Conservation (phyloP, 306 rosid genomes). For the Fragaria iinumae region DNA sequence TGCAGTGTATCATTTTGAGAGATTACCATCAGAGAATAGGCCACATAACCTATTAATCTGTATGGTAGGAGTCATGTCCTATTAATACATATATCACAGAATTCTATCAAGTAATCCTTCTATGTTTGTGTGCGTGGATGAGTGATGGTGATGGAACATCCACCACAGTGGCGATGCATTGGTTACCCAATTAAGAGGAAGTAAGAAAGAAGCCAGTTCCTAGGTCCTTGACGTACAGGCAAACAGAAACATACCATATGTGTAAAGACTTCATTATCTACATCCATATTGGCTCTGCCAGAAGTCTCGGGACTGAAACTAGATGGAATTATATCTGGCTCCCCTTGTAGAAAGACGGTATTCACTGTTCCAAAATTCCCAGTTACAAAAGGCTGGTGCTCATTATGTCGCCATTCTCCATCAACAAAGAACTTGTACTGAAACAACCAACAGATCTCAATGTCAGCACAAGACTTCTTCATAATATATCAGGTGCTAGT, state of each 20-base stretch:
- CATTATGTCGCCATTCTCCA: slow-evolving; percentile 86
- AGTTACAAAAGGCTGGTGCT: slow-evolving; percentile 50
- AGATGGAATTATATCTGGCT: slow-evolving; percentile 44
- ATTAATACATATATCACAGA: too few relatives aligned
- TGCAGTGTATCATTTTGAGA: too few relatives aligned
- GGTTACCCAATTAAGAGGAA: neutral
- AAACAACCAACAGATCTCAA: slow-evolving; percentile 32
- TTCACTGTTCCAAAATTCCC: slow-evolving; percentile 68
- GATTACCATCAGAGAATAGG: too few relatives aligned
- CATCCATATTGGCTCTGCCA: slow-evolving; percentile 72
- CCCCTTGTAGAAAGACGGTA: slow-evolving; percentile 50
- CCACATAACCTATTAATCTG: too few relatives aligned
- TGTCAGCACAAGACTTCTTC: slow-evolving; percentile 23
- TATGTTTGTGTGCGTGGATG: too few relatives aligned
- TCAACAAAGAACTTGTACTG: slow-evolving; percentile 84
- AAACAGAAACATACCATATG: slow-evolving; percentile 38
- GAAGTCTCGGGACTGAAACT: slow-evolving; percentile 45
- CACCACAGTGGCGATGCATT: neutral
- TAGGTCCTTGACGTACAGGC: neutral
- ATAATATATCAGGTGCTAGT: slow-evolving; percentile 10
- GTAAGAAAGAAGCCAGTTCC: neutral
- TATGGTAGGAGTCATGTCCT: too few relatives aligned
- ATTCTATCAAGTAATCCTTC: too few relatives aligned
- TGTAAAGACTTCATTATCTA: slow-evolving; percentile 54
- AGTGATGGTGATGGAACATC: neutral